Base-by-base conservation (phyloP, 2,329 filamentous ascomycete genomes). In the Aspergillus phoenicis region DNA sequence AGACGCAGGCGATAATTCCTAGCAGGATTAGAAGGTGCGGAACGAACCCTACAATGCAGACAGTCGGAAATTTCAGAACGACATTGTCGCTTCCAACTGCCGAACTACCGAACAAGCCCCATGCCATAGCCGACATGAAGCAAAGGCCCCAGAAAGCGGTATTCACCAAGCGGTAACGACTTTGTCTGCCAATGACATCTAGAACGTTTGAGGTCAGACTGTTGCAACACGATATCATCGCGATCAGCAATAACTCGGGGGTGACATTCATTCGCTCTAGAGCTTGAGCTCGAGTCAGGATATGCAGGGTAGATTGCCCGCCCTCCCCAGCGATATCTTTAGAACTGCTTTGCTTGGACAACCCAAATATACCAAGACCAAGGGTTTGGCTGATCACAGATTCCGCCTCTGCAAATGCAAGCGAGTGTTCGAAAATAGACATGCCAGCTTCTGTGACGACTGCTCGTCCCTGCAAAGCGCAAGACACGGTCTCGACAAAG, bases 401-500 rank as follows among this genome's bases (percentile, higher is more conserved):
- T 74, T 99, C 95, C 8, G 94, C 94, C 76, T 99, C 95, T 10
- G 94, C 92, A 78, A 98, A 99, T 2, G 94, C 94, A 8, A 99
- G 82, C 0, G 93, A 97, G 72, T 97, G 93, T 74, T 99, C 95
- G 70, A 98, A 97, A 2, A 97, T 85, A 0, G 93, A 97, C 91
- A 98, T 97, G 17, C 93, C 93, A 1, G 92, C 96, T 77, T 98
- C 95, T 0, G 91, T 89, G 64, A 90, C 86, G 0, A 91, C 85
- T 2, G 87, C 85, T 2, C 90, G 87, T 33, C 94, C 94, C 74
- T 97, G 92, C 6, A 98, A 84, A 8, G 94, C 91, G 74, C 92
- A 96, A 4, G 90, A 89, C 8, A 98, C 79, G 0, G 91, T 95
- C 76, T 98, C 95, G 20, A 97, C 80, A 68, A 98, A 94, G 72